phyloP scores from a whole-genome alignment of 345 rosid genomes.

The Eucalyptus shirleyi region DNA sequence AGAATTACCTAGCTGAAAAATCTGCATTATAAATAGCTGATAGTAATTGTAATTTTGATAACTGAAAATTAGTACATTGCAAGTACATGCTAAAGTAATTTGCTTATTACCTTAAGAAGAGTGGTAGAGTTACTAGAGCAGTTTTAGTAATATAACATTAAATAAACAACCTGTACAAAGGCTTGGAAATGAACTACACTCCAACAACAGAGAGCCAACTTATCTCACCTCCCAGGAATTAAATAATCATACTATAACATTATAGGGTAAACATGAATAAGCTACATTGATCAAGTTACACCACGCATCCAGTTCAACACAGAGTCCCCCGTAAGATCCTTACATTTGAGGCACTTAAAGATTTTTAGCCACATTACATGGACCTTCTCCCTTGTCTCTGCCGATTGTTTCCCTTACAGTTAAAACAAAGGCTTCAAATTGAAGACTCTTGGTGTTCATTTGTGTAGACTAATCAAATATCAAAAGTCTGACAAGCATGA shows the following conservation, averaged over 20 bases:
- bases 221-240: background rate
- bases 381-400: background rate
- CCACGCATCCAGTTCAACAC: background rate
- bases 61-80: background rate
- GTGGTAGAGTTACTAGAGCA: background rate
- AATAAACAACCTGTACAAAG: background rate
- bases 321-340: background rate
- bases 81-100: background rate
- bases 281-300: background rate
- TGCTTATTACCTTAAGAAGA: background rate
- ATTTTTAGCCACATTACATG: background rate
- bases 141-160: background rate
- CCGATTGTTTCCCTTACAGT: background rate
- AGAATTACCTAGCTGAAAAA: background rate
- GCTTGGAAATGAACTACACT: background rate
- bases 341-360: background rate
- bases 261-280: background rate
- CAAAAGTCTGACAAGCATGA: background rate
- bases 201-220: background rate
- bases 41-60: background rate
- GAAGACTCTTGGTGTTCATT: background rate
- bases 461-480: background rate
- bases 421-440: background rate
- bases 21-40: background rate
- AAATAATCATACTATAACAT: background rate